Base-by-base conservation (phyloP, 805 yeast species). In the Ogataea populi-albae region DNA sequence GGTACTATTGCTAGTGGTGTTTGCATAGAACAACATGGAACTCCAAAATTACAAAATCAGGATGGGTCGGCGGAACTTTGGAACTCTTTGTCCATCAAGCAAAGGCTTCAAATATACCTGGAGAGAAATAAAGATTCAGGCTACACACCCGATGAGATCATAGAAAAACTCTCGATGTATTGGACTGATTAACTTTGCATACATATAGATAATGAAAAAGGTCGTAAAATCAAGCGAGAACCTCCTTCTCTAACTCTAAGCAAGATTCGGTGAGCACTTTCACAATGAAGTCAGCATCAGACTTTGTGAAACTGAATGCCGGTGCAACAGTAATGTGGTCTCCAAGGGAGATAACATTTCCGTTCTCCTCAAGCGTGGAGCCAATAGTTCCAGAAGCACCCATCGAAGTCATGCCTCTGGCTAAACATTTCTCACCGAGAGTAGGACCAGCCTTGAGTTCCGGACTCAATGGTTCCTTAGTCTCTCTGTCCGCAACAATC, bases 1-100 rank as follows among this genome's bases (percentile, higher is more conserved):
- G 97, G 88, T 0, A 83, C 76, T 39, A 62, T 89, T 3, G 87
- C 83, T 1, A 86, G 96, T 39, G 91, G 95, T 1, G 65, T 79
- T 31, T 77, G 83, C n/a, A 77, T 89, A 23, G 96, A 89, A 55
- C 81, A 75, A 46, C 62, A 84, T 27, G 97, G 96, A 0, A 66
- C 82, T 52, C 95, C 96, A 0, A 31, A 33, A 4, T 55, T 64
- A 18, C 49, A 57, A 2, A 3, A 5, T 2, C 22, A 17, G 7
- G 46, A 43, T 0, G 35, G 48, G 14, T 46, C 41, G 2, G 43
- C 34, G 1, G 57, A 51, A 0, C 22, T 35, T 6, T 86, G 95
- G 91, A 87, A 87, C 51, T 84, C 81, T 0, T 19, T 45, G 6
- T 42, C 61, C 3, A 55, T 81, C 15, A 35, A 40, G n/a, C 64